phyloP scores from a whole-genome alignment of 768 basidiomycete genomes.

The Boletus rex-veris region DNA sequence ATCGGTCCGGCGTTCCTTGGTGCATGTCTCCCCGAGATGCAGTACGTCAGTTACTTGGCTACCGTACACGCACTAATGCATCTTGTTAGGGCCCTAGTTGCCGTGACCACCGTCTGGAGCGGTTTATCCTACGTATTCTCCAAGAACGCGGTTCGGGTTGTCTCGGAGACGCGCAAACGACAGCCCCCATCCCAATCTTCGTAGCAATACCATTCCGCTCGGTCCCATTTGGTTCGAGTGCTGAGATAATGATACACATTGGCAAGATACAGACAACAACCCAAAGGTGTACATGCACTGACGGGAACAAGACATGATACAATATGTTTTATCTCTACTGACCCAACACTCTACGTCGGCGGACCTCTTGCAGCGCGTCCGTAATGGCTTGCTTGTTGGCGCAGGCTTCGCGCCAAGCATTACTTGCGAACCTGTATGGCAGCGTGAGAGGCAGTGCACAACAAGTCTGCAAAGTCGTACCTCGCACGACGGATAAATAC shows the following conservation, averaged over 20 bases:
- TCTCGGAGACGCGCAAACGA: conserved; percentile 39
- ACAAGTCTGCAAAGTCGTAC: conserved; percentile 39
- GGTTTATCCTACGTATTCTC: conserved; percentile 80
- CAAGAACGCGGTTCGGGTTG: conserved; percentile 66
- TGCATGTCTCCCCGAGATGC: conserved; percentile 58
- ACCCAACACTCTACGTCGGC: conserved; percentile 42
- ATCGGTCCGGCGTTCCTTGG: conserved; percentile 60
- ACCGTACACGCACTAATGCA: background rate
- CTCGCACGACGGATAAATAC: conserved; percentile 62
- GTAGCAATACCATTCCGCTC: conserved; percentile 4
- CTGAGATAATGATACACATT: conserved; percentile 17
- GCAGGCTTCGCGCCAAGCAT: conserved; percentile 61
- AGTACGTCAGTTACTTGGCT: conserved; percentile 50
- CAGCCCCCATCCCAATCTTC: conserved; percentile 20
- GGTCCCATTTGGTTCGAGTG: background rate
- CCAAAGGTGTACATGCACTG: background rate
- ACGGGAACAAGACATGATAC: background rate
- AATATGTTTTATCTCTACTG: conserved; percentile 7
- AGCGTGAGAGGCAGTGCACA: conserved; percentile 6
- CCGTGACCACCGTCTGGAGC: conserved; percentile 88
- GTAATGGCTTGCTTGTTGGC: conserved; percentile 58
- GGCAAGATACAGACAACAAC: conserved; percentile 21
- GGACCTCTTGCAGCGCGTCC: conserved; percentile 69
- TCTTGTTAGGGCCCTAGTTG: conserved; percentile 71
- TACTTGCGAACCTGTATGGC: conserved; percentile 52